phyloP scores from a whole-genome alignment of 129 eudicot genomes.

The Centrapalus pauciflorus region DNA sequence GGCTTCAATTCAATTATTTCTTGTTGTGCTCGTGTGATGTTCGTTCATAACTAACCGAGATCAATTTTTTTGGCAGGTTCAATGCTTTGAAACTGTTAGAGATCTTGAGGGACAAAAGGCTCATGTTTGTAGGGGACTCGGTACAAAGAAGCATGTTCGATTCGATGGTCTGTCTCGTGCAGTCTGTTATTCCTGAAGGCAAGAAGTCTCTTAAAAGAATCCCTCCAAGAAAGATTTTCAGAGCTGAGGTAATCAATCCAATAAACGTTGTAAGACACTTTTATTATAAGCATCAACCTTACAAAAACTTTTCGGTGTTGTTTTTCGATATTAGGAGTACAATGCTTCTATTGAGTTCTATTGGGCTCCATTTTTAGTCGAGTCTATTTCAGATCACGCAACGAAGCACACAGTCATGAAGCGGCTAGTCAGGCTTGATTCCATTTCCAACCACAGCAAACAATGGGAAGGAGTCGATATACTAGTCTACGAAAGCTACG shows the following conservation, averaged over 20 bases:
- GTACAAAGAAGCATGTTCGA: constrained; percentile 94
- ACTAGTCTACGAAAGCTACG: constrained; percentile 83
- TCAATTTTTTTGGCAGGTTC: constrained; percentile 43
- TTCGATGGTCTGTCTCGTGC: constrained; percentile 92
- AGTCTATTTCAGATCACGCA: constrained; percentile 92
- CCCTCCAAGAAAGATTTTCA: constrained; percentile 85
- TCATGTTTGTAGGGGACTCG: constrained; percentile 97
- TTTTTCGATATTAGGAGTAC: constrained; percentile 51
- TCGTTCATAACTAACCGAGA: not conserved
- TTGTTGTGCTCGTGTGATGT: not conserved
- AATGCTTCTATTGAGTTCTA: constrained; percentile 88
- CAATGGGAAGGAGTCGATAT: constrained; percentile 89
- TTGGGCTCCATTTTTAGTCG: constrained; percentile 96
- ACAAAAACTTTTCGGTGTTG: not conserved
- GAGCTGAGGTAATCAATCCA: constrained; percentile 53
- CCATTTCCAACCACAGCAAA: constrained; percentile 59
- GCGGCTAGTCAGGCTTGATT: constrained; percentile 74
- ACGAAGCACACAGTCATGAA: constrained; percentile 71
- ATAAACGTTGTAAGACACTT: not conserved
- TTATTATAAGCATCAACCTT: not conserved
- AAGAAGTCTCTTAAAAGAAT: constrained; percentile 53
- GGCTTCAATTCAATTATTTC: not conserved
- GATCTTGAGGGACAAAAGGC: constrained; percentile 75
- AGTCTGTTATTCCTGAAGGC: constrained; percentile 64
- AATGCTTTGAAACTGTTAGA: constrained; percentile 77